Conservation (phyloP, 2,329 filamentous ascomycete species). For the Decorospora gaudefroyi region DNA sequence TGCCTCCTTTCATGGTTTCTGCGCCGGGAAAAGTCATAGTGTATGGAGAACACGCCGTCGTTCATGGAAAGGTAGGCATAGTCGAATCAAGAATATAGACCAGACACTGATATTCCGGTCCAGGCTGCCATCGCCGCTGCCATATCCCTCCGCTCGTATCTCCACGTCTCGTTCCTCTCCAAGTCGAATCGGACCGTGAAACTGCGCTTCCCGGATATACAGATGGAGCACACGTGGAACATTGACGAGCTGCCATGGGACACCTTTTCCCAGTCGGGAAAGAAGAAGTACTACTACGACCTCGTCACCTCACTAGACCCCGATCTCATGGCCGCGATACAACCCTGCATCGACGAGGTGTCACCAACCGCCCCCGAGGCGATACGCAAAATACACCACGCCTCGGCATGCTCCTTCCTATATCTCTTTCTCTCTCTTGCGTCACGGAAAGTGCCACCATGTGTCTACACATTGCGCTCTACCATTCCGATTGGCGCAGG, state of each 20-base stretch:
- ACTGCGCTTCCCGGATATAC: slow-evolving; percentile 88
- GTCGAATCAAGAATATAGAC: neutral
- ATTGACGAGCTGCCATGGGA: slow-evolving; percentile 91
- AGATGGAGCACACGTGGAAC: slow-evolving; percentile 88
- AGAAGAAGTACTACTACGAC: slow-evolving; percentile 96
- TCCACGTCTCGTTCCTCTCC: slow-evolving; percentile 90
- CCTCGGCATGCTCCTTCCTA: slow-evolving; percentile 82
- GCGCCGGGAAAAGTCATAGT: slow-evolving; percentile 98
- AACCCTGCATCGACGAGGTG: slow-evolving; percentile 75
- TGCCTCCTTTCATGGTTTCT: slow-evolving; percentile 96
- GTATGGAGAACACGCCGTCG: slow-evolving; percentile 97
- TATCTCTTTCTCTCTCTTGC: slow-evolving; percentile 92
- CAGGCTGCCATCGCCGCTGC: slow-evolving; percentile 91
- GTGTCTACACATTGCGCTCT: slow-evolving; percentile 87
- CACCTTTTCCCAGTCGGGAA: slow-evolving; percentile 74
- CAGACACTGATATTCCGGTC: slow-evolving; percentile 20
- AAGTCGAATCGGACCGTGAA: slow-evolving; percentile 89
- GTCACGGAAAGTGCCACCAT: slow-evolving; percentile 75
- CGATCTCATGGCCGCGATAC: slow-evolving; percentile 77
- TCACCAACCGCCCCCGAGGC: slow-evolving; percentile 69
- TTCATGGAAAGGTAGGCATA: slow-evolving; percentile 79
- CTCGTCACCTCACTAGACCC: slow-evolving; percentile 76
- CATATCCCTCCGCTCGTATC: slow-evolving; percentile 92
- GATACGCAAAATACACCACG: slow-evolving; percentile 80
- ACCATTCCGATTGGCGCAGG: slow-evolving; percentile 93